Evolutionary conservation across 108 stramenopile species (phyloP).

Genomic region (Aurantiochytrium sp.): DNA sequence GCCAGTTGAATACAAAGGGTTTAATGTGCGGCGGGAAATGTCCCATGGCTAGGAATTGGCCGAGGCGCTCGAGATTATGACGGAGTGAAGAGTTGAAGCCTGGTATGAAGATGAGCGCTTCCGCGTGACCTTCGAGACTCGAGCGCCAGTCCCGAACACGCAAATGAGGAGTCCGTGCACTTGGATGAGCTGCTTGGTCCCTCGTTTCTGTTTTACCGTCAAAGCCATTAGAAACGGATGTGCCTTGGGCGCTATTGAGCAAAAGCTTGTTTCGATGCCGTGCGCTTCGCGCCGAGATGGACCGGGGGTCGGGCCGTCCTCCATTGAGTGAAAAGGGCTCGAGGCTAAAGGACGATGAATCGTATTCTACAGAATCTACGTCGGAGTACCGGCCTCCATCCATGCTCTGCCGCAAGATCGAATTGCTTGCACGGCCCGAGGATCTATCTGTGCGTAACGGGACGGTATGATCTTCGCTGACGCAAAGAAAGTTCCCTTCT

Average conservation of each 20-base stretch:
- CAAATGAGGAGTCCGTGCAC: neutral
- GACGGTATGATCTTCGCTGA: neutral
- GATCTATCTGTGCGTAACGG: too few relatives aligned
- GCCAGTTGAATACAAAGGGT: slow-evolving; percentile 42
- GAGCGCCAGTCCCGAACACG: neutral
- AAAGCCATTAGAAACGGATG: neutral
- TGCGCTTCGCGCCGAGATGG: too few relatives aligned
- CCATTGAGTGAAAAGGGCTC: neutral
- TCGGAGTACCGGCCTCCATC: neutral
- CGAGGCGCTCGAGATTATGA: slow-evolving; percentile 30
- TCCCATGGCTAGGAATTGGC: slow-evolving; percentile 47
- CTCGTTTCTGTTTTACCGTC: neutral
- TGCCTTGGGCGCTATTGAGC: neutral
- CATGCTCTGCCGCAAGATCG: neutral
- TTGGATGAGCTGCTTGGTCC: neutral
- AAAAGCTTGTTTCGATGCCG: neutral
- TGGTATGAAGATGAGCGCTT: slow-evolving; percentile 45
- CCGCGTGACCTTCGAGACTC: slow-evolving; percentile 1
- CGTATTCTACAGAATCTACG: neutral
- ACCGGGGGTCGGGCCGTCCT: neutral
- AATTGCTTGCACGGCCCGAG: too few relatives aligned
- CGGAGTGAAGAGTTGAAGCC: slow-evolving; percentile 44
- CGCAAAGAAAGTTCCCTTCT: neutral
- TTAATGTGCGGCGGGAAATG: slow-evolving; percentile 36
- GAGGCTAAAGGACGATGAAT: neutral